A percentile compares a stretch with the other conserved stretches of the same genome.
These are phyloP conservation scores for Cryphonectria carpinicola DNA, from an alignment of 2,329 filamentous ascomycete genomes.

Conservation along the genomic window DNA sequence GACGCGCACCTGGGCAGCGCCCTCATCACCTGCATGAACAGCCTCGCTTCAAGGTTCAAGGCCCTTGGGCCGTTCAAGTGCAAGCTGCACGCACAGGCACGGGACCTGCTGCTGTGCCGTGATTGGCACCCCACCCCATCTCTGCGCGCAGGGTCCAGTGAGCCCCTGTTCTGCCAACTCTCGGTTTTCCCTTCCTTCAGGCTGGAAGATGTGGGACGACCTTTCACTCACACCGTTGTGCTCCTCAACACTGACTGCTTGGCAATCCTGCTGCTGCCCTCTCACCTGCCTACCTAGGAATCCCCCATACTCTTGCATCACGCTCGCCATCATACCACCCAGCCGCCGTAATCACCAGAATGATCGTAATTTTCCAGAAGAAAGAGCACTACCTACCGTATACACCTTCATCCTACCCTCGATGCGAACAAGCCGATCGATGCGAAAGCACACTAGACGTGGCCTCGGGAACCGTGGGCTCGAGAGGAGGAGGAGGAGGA, in stretches of 20 bases:
- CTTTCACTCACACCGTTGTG: not conserved
- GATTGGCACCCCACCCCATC: not conserved
- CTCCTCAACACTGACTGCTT: not conserved
- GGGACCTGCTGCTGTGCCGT: constrained; percentile 1
- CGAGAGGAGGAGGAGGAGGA: not conserved
- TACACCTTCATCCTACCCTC: not conserved
- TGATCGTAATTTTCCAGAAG: not conserved
- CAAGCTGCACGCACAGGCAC: constrained; percentile 4
- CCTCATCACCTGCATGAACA: constrained; percentile 5
- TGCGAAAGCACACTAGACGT: not conserved
- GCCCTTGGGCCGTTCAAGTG: not conserved
- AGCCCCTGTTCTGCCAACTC: not conserved
- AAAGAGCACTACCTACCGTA: not conserved
- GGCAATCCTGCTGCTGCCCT: not conserved
- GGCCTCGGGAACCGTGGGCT: not conserved
- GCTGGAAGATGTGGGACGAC: not conserved
- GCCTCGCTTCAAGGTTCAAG: not conserved
- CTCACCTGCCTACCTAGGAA: not conserved
- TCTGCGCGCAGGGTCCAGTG: constrained; percentile 1
- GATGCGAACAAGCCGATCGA: constrained; percentile 1
- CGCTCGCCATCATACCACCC: not conserved
- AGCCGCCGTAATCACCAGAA: not conserved
- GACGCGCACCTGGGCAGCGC: not conserved
- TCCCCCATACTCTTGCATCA: not conserved
- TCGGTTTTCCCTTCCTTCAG: not conserved